These are phyloP conservation scores for Aspergillus campestris DNA, from an alignment of 495 filamentous ascomycete species.

Conservation along the genomic window DNA sequence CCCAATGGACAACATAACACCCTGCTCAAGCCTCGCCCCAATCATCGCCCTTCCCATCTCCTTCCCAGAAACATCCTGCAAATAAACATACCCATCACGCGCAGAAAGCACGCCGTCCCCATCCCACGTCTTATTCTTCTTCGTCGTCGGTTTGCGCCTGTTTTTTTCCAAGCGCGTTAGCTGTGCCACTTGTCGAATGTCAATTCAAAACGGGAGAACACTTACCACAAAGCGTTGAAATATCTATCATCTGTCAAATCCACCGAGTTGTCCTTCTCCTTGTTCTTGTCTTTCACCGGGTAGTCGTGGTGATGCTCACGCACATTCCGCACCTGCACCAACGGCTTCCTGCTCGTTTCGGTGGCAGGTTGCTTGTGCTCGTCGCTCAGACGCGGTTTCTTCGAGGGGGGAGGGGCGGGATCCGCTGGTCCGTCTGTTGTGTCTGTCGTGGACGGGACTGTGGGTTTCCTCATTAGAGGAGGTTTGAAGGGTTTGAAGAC, in stretches of 20 bases:
- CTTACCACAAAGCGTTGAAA: constrained; percentile 62
- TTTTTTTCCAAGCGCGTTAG: neutral
- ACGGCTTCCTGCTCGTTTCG: constrained; percentile 15
- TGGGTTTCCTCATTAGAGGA: constrained; percentile 32
- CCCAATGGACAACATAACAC: constrained; percentile 53
- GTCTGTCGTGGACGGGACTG: neutral
- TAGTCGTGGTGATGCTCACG: constrained; percentile 4
- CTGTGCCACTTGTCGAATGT: neutral
- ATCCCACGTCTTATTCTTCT: constrained; percentile 85
- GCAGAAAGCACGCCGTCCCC: constrained; percentile 67
- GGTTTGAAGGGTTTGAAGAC: constrained; percentile 41
- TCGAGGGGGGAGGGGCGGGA: constrained; percentile 14
- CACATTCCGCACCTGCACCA: constrained; percentile 26
- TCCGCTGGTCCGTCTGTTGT: neutral
- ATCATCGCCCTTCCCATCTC: constrained; percentile 56
- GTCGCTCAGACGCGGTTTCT: constrained; percentile 20
- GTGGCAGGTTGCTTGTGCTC: constrained; percentile 5
- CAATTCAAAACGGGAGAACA: neutral
- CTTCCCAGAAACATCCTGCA: constrained; percentile 58
- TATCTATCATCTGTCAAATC: constrained; percentile 40
- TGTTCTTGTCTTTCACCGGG: no score
- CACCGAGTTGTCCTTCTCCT: constrained; percentile 1
- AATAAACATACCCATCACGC: constrained; percentile 46
- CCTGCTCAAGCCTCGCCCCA: constrained; percentile 48
- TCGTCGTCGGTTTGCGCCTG: constrained; percentile 66